Evolutionary conservation across 1,139 yeast genomes (phyloP), one percentile per base, ranked within the genome.

Genomic region (Suhomyces guaymorum): DNA sequence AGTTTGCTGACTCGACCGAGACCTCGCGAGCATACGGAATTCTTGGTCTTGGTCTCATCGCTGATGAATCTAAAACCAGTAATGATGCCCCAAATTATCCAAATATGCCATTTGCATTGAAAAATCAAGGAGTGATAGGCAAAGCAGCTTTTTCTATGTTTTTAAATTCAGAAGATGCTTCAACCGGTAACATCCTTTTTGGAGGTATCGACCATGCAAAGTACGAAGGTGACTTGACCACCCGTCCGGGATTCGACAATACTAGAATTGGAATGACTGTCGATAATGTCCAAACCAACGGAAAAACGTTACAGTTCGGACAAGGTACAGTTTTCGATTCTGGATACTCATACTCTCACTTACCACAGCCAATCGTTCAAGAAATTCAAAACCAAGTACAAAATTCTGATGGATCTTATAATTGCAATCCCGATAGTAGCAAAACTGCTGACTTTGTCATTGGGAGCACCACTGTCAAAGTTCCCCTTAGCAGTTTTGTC

Each of bases 1-100:
- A 57, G 13, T 70, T 81, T 47, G 89, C 83, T 2, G 73, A 78
- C 11, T 82, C 82, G 15, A 70, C 71, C 46, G 48, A 54, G 23
- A 61, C 83, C 3, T 72, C 72, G 46, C 70, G 81, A 7, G 55
- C 68, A 4, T 67, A 68, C 37, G 83, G 83, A 33, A 82, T 81
- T 18, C 57, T 80, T 28, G 88, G 87, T 19, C 73, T 81, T 39
- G 84, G 84, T 3, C 18, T 21, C 19, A 12, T 19, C 8, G 6
- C 25, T 5, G 12, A n/a, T 5, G 15, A 13, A 15, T 11, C 17
- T 12, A 3, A 26, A 25, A 9, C 7, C 11, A 12, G 5, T 12
- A 9, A 11, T 23, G 15, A 12, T 12, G 27, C 5, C 9, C 14
- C 9, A 9, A 15, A 17, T 9, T 33, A 33, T 13, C 16, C 25